phyloP scores from a whole-genome alignment of 805 yeast species.

The Schizosaccharomyces osmophilus region DNA sequence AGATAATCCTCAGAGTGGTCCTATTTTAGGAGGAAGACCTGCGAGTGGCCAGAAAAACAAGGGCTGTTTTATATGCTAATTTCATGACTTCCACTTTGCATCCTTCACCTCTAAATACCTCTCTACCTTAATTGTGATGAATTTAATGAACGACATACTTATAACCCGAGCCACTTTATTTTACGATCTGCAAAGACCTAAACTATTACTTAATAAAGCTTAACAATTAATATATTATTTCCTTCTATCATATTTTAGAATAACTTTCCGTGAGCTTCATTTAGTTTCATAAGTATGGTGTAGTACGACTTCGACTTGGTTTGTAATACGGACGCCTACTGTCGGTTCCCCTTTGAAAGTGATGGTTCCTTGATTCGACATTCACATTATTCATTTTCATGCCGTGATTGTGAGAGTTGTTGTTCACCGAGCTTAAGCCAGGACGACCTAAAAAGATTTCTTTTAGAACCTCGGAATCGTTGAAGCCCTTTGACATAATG shows the following conservation, averaged over 20 bases:
- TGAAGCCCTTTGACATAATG: background rate
- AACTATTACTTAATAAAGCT: too few species aligned
- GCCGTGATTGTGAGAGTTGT: background rate
- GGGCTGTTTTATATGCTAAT: background rate
- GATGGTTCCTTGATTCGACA: background rate
- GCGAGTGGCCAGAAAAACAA: background rate
- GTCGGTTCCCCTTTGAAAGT: background rate
- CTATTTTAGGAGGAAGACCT: background rate
- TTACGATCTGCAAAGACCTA: too few species aligned
- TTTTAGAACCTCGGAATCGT: background rate
- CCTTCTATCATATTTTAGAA: too few species aligned
- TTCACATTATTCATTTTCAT: background rate
- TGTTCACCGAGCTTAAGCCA: background rate
- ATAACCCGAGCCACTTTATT: too few species aligned
- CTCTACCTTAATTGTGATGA: too few species aligned
- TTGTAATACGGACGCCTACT: background rate
- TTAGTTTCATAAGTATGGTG: too few species aligned
- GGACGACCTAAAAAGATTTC: background rate
- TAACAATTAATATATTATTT: too few species aligned
- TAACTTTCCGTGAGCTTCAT: too few species aligned
- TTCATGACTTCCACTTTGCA: background rate
- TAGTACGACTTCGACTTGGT: too few species aligned
- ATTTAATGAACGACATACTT: too few species aligned
- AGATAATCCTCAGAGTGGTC: background rate
- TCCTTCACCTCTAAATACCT: too few species aligned